Conservation (phyloP, 2,329 filamentous ascomycete species). For the Fusarium sp. region DNA sequence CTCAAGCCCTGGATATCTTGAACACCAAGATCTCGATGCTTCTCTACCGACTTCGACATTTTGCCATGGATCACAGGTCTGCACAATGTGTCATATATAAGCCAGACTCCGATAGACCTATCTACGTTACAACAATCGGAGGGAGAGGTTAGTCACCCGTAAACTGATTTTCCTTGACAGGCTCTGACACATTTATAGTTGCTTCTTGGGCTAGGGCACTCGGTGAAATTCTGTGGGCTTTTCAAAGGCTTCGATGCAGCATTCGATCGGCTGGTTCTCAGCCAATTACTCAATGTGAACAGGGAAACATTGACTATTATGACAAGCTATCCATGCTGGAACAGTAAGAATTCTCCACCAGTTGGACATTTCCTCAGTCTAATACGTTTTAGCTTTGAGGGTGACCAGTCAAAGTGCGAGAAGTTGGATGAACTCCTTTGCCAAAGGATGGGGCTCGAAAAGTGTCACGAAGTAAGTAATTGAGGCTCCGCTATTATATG, state of each 20-base stretch:
- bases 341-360: neutral
- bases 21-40: neutral
- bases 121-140: neutral
- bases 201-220: neutral
- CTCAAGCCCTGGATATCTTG: neutral
- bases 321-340: neutral
- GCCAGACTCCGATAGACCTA: neutral
- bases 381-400: neutral
- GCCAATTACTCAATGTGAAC: neutral
- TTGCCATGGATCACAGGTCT: neutral
- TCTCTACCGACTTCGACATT: neutral
- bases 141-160: neutral
- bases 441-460: neutral
- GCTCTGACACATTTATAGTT: neutral
- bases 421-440: neutral
- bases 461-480: neutral
- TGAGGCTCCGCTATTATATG: fast-evolving
- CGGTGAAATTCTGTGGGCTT: fast-evolving
- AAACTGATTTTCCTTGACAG: neutral
- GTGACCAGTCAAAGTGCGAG: neutral
- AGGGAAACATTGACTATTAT: neutral
- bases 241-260: neutral
- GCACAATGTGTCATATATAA: neutral
- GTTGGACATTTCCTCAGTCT: fast-evolving
- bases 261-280: neutral